Conservation (phyloP, 1,284 basidiomycete genomes). For the Gomphus sp. region DNA sequence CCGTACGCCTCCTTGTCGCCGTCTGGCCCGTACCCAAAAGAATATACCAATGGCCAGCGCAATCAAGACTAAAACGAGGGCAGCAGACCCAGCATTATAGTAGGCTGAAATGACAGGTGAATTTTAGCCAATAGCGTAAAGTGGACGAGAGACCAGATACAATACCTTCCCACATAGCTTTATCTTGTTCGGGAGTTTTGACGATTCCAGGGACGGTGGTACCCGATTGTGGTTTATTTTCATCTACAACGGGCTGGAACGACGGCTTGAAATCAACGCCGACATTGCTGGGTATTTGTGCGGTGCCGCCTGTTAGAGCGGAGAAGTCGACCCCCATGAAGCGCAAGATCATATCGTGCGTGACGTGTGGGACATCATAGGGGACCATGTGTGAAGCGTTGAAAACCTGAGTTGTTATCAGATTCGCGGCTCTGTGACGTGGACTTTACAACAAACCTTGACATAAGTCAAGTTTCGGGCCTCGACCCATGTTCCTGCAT, state of each 20-base stretch:
- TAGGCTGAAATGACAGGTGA: slow-evolving; percentile 44
- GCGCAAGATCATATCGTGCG: slow-evolving; percentile 97
- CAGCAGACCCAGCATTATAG: slow-evolving; percentile 86
- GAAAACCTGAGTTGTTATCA: slow-evolving; percentile 45
- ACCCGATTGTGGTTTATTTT: slow-evolving; percentile 31
- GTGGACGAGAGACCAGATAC: slow-evolving; percentile 1
- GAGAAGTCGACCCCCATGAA: slow-evolving; percentile 90
- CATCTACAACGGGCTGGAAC: slow-evolving; percentile 28
- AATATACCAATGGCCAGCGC: slow-evolving; percentile 61
- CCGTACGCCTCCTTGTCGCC: slow-evolving; percentile 31
- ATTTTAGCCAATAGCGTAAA: neutral
- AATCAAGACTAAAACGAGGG: slow-evolving; percentile 73
- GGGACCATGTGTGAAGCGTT: slow-evolving; percentile 94
- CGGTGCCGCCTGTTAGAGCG: slow-evolving; percentile 65
- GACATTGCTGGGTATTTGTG: slow-evolving; percentile 66
- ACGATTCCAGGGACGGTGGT: slow-evolving; percentile 26
- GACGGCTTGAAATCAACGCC: slow-evolving; percentile 57
- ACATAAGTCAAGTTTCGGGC: slow-evolving; percentile 91
- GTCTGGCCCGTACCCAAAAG: slow-evolving; percentile 62
- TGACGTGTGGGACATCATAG: slow-evolving; percentile 79
- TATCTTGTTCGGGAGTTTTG: slow-evolving; percentile 63
- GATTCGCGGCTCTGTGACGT: neutral
- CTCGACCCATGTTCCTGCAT: slow-evolving; percentile 86
- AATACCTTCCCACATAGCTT: slow-evolving; percentile 80
- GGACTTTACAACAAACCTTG: slow-evolving; percentile 36